Conservation (phyloP, 2,329 filamentous ascomycete genomes). For the Didymella segeticola region DNA sequence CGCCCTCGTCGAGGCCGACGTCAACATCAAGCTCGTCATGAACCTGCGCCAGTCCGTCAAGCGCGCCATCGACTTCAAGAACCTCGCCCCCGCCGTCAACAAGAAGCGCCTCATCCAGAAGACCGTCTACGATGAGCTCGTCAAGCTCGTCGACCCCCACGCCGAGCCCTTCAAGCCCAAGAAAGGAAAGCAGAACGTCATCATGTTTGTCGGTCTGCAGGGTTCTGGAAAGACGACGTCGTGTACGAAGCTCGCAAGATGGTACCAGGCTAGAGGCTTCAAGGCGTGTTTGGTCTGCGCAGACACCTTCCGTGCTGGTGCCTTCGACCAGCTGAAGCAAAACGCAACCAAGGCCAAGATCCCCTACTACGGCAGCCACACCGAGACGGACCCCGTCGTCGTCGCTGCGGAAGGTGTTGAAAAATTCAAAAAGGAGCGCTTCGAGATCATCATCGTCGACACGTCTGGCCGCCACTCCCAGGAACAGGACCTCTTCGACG, state of each 20-base stretch:
- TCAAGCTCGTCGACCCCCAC: conserved; percentile 94
- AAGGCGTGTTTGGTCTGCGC: conserved; percentile 93
- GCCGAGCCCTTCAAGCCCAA: conserved; percentile 95
- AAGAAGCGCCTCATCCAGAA: conserved; percentile 99
- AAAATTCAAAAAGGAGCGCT: conserved; percentile 98
- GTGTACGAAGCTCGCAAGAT: conserved; percentile 93
- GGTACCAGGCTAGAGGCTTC: conserved; percentile 94
- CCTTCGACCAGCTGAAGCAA: conserved; percentile 98
- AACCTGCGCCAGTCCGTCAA: conserved; percentile 93
- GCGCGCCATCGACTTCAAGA: conserved; percentile 89
- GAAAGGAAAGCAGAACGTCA: conserved; percentile 94
- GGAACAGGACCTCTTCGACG: conserved; percentile 91
- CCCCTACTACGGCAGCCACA: conserved; percentile 95
- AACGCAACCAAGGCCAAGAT: conserved; percentile 99
- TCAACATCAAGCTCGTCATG: conserved; percentile 93
- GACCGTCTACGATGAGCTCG: conserved; percentile 94
- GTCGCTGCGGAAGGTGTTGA: conserved; percentile 96
- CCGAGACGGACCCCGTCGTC: conserved; percentile 92
- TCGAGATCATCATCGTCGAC: conserved; percentile 98
- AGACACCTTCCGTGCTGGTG: conserved; percentile 97
- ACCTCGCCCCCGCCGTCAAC: conserved; percentile 88
- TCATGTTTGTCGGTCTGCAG: conserved; percentile 99
- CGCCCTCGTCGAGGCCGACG: conserved; percentile 93
- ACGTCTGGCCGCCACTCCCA: conserved; percentile 95
- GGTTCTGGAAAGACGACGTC: conserved; percentile 98